Percentiles rank a stretch among this genome's conserved stretches.
Evolutionary conservation across 176 grass and related monocot genomes (phyloP).

Genomic region (Rhipidocladum racemiflorum): DNA sequence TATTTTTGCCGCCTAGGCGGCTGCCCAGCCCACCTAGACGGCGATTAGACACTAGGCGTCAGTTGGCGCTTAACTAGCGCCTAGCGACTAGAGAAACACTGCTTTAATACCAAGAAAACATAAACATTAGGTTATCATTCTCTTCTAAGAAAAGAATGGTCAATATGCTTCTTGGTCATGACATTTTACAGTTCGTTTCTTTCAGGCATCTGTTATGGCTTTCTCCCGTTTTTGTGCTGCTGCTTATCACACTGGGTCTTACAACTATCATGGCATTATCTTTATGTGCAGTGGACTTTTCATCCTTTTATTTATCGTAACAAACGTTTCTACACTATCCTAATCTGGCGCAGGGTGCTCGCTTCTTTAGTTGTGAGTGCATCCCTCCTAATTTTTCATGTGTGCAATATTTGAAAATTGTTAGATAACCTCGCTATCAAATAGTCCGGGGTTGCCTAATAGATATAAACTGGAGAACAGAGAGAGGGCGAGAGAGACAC

Average conservation of each 20-base stretch:
- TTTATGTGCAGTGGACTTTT: constrained; percentile 88
- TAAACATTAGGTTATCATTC: not conserved
- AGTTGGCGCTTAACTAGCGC: too few species aligned
- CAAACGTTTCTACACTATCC: constrained; percentile 88
- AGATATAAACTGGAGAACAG: too few species aligned
- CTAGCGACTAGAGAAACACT: too few species aligned
- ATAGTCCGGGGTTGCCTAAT: too few species aligned
- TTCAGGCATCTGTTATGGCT: not conserved
- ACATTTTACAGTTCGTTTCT: not conserved
- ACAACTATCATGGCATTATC: constrained; percentile 9
- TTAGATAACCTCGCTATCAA: too few species aligned
- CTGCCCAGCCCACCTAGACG: too few species aligned
- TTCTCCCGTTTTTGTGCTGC: not conserved
- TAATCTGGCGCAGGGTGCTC: constrained; percentile 90
- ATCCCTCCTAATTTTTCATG: constrained; percentile 13
- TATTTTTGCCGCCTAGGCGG: too few species aligned
- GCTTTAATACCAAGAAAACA: not conserved
- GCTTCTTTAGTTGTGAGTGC: constrained; percentile 92
- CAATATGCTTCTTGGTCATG: not conserved
- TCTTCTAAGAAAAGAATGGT: not conserved
- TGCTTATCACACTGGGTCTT: constrained; percentile 12
- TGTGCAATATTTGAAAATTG: too few species aligned
- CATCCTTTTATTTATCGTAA: constrained; percentile 89
- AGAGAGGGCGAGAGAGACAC: too few species aligned
- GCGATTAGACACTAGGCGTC: too few species aligned